Conservation (phyloP, 2,329 filamentous ascomycete species). For the Aureobasidium lini region DNA sequence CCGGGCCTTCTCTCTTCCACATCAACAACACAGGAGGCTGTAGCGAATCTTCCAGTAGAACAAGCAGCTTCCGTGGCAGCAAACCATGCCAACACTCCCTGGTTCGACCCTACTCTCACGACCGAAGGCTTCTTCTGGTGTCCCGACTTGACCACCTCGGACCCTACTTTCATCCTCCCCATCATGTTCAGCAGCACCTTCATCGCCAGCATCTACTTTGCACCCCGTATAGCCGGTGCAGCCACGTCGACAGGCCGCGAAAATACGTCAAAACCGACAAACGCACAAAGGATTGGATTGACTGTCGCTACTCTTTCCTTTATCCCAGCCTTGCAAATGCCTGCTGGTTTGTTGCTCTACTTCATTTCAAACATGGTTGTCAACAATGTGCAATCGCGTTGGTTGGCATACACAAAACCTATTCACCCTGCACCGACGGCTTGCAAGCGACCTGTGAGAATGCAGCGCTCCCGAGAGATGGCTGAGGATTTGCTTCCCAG, state of each 20-base stretch:
- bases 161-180: conserved; percentile 45
- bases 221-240: conserved; percentile 10
- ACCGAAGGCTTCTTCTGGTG: conserved; percentile 57
- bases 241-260: conserved; percentile 1
- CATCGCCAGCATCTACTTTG: conserved; percentile 38
- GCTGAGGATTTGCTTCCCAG: conserved; percentile 1
- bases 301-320: conserved; percentile 27
- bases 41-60: background rate
- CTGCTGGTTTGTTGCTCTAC: conserved; percentile 37
- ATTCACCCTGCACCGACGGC: conserved; percentile 19
- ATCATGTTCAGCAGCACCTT: conserved; percentile 42
- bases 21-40: background rate
- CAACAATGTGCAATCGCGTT: conserved; percentile 18
- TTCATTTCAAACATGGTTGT: conserved; percentile 21
- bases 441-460: conserved; percentile 22
- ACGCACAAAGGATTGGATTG: conserved; percentile 22
- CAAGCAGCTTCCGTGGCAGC: background rate
- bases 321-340: conserved; percentile 29
- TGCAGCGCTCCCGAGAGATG: conserved; percentile 9
- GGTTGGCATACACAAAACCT: conserved; percentile 23
- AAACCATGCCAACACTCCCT: conserved; percentile 10
- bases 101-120: conserved; percentile 44
- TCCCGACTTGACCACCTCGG: conserved; percentile 46
- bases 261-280: conserved; percentile 5
- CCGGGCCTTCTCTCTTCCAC: background rate